Conservation (phyloP, 345 rosid species). For the Trapa bicornis region DNA sequence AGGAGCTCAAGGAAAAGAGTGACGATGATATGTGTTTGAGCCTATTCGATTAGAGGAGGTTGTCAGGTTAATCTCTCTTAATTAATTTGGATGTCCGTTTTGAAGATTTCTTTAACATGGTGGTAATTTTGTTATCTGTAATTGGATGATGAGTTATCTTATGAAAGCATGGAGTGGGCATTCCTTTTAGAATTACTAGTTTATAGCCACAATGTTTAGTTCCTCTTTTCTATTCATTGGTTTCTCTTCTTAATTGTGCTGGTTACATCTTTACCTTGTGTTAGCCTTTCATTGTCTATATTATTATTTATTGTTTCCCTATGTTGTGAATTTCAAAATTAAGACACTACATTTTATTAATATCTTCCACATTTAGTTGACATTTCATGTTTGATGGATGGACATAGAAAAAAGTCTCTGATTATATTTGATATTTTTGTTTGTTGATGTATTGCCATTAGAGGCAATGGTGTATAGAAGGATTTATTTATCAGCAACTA, state of each 20-base stretch:
- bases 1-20: conserved; percentile 30
- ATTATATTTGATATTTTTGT: neutral
- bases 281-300: neutral
- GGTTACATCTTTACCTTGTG: neutral
- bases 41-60: conserved; percentile 21
- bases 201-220: neutral
- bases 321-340: no score
- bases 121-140: neutral
- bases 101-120: neutral
- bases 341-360: no score
- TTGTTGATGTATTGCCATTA: no score
- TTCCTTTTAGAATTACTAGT: neutral
- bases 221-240: neutral
- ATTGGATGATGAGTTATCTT: neutral
- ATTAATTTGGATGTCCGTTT: conserved; percentile 3
- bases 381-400: no score
- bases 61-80: neutral
- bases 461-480: no score
- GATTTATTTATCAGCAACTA: no score
- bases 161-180: neutral
- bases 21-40: conserved; percentile 31
- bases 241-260: neutral
- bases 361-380: neutral
- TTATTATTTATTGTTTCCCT: no score
- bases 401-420: neutral